Evolutionary conservation across 305 asterid species (phyloP).

Genomic region (Lippia alba): DNA sequence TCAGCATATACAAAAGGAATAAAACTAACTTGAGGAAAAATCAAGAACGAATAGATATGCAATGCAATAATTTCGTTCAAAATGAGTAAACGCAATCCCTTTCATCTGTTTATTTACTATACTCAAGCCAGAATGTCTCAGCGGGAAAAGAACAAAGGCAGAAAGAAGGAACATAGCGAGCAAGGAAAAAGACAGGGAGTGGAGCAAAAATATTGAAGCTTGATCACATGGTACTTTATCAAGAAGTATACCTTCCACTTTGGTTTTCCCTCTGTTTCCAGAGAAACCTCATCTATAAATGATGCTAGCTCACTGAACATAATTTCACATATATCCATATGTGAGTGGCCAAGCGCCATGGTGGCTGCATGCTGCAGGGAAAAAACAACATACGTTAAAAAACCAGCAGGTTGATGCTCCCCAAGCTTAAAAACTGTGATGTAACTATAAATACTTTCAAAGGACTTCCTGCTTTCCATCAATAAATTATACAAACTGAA

Average conservation of each 20-base stretch:
- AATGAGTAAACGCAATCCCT: slow-evolving; percentile 18
- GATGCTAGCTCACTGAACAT: slow-evolving; percentile 99
- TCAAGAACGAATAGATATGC: slow-evolving; percentile 18
- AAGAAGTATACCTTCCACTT: slow-evolving; percentile 89
- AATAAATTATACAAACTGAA: not conserved
- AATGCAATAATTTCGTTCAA: slow-evolving; percentile 19
- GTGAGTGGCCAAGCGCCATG: slow-evolving; percentile 99
- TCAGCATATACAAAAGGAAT: slow-evolving; percentile 31
- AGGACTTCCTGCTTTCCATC: not conserved
- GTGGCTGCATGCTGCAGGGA: slow-evolving; percentile 90
- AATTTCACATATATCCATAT: slow-evolving; percentile 93
- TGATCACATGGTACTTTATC: slow-evolving; percentile 15
- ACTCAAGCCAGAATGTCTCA: slow-evolving; percentile 3
- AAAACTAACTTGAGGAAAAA: slow-evolving; percentile 29
- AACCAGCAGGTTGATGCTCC: slow-evolving; percentile 20
- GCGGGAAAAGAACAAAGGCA: slow-evolving; percentile 25
- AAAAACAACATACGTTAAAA: slow-evolving; percentile 28
- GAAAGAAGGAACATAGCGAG: slow-evolving; percentile 14
- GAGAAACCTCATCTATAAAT: slow-evolving; percentile 89
- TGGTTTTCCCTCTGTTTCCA: slow-evolving; percentile 96
- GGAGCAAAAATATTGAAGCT: slow-evolving; percentile 21
- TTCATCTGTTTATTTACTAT: not conserved
- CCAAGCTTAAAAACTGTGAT: slow-evolving; percentile 24
- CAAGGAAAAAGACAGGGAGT: slow-evolving; percentile 17
- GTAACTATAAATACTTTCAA: not conserved